Conservation (phyloP, 208 protist genomes). For the Acanthamoeba triangularis region DNA sequence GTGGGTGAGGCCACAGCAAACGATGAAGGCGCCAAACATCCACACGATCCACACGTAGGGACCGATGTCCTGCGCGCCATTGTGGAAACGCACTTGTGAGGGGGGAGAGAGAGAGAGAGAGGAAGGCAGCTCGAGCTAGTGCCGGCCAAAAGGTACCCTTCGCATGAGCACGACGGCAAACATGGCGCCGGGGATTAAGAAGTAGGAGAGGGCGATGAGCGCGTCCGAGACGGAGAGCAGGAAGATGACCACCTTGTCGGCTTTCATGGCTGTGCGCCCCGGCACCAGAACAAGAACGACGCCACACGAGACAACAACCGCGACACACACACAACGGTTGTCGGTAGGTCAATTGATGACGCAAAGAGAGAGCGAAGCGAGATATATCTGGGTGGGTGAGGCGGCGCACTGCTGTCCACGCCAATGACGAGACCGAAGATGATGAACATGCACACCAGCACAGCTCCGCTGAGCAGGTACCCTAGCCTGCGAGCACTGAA, state of each 20-base stretch:
- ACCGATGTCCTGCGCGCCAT: not conserved
- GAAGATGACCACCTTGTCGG: not conserved
- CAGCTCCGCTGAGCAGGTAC: not conserved
- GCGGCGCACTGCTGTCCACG: not conserved
- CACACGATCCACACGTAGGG: not conserved
- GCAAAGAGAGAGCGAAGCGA: not conserved
- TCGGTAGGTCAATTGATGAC: too few species aligned
- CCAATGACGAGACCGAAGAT: not conserved
- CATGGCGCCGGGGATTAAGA: conserved; percentile 52
- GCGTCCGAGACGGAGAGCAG: conserved; percentile 4
- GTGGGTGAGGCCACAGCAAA: conserved; percentile 40
- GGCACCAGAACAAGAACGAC: too few species aligned
- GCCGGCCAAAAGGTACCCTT: not conserved
- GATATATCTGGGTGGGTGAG: not conserved
- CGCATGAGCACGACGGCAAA: not conserved
- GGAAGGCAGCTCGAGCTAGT: not conserved
- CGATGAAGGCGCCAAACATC: conserved; percentile 6
- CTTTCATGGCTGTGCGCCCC: not conserved
- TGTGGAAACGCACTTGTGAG: not conserved
- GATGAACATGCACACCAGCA: not conserved
- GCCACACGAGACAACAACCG: not conserved
- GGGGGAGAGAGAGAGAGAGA: too few species aligned
- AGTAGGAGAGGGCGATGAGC: not conserved
- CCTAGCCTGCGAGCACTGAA: not conserved
- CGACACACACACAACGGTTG: not conserved